Conservation (phyloP, 2,329 filamentous ascomycete genomes). For the Claviceps citrina region DNA sequence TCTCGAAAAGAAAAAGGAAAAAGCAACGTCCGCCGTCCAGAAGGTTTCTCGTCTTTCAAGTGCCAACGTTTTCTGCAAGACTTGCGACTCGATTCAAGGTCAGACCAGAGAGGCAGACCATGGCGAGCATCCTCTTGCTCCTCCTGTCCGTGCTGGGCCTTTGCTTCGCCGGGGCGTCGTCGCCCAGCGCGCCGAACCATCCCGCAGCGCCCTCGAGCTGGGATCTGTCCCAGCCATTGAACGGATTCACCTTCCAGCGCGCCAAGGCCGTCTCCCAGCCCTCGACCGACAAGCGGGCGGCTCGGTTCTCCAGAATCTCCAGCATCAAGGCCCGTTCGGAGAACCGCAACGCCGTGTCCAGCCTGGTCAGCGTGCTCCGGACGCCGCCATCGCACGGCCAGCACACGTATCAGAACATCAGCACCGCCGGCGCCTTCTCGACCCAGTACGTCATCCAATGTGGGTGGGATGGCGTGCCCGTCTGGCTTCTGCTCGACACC, state of each 20-base stretch:
- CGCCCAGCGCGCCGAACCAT: neutral
- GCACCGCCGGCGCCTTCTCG: slow-evolving; percentile 21
- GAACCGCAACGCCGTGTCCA: slow-evolving; percentile 16
- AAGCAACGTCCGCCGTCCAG: no score
- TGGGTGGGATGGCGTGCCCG: slow-evolving; percentile 22
- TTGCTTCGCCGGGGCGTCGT: slow-evolving; percentile 1
- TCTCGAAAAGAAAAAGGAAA: no score
- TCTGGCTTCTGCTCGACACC: slow-evolving; percentile 33
- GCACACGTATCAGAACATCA: slow-evolving; percentile 22
- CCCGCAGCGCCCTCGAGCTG: slow-evolving; percentile 8
- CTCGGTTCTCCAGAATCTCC: slow-evolving; percentile 20
- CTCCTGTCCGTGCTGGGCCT: slow-evolving; percentile 5
- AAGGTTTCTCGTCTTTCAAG: neutral
- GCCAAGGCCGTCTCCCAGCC: slow-evolving; percentile 15
- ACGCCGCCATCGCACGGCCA: slow-evolving; percentile 9
- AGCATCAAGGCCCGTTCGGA: slow-evolving; percentile 13
- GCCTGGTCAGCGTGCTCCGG: slow-evolving; percentile 13
- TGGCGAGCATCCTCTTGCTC: neutral
- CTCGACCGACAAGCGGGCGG: slow-evolving; percentile 15
- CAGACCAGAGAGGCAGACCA: neutral
- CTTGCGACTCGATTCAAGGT: no score
- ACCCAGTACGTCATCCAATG: slow-evolving; percentile 29
- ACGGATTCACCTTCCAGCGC: slow-evolving; percentile 23
- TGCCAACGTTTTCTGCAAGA: neutral
- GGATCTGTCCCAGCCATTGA: slow-evolving; percentile 22